A percentile compares a stretch with the other conserved stretches of the same genome.
Evolutionary conservation across 2,329 filamentous ascomycete species (phyloP).

Genomic region (Lojkania enalia): DNA sequence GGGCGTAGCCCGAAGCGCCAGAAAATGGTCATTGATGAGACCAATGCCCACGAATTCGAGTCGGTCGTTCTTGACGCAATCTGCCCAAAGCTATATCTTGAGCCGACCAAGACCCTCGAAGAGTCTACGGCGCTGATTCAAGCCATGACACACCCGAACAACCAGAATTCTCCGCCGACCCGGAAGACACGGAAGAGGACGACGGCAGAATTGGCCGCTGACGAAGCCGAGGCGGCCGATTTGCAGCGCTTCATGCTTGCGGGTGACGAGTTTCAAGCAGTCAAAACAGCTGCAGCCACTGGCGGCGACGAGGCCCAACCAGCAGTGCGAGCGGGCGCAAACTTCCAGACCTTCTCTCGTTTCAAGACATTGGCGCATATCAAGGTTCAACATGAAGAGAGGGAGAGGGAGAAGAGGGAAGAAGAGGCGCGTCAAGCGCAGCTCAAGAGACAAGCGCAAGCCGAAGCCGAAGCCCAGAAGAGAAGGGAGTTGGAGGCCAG

Average conservation of each 20-base stretch:
- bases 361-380: conserved; percentile 93
- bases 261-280: conserved; percentile 79
- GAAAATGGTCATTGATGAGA: conserved; percentile 75
- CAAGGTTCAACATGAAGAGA: conserved; percentile 74
- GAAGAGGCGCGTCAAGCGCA: conserved; percentile 51
- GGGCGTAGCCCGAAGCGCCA: conserved; percentile 70
- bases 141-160: conserved; percentile 73
- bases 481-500: conserved; percentile 38
- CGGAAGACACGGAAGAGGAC: conserved; percentile 92
- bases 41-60: conserved; percentile 74
- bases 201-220: conserved; percentile 89
- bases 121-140: conserved; percentile 74
- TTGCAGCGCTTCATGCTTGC: conserved; percentile 92
- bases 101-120: conserved; percentile 69
- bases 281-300: conserved; percentile 58
- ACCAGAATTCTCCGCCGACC: conserved; percentile 74
- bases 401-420: conserved; percentile 56
- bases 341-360: conserved; percentile 85
- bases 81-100: conserved; percentile 73
- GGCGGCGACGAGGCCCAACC: conserved; percentile 69
- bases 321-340: conserved; percentile 61
- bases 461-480: conserved; percentile 40
- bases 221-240: conserved; percentile 87
- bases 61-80: conserved; percentile 74
- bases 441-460: conserved; percentile 46